phyloP scores from a whole-genome alignment of 75 land plant genomes.

The Selaginella tamariscina region DNA sequence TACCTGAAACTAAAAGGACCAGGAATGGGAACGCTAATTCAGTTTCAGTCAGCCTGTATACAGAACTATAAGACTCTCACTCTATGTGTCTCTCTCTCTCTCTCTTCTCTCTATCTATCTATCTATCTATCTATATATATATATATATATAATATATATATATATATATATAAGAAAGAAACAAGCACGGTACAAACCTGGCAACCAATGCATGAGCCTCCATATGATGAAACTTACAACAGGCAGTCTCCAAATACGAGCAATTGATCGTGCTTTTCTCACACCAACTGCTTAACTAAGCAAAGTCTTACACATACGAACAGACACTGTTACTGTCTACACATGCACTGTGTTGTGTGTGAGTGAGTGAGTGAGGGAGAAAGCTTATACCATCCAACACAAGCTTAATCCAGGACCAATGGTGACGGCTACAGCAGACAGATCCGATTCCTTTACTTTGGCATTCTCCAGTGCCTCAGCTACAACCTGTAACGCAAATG shows the following conservation, averaged over 20 bases:
- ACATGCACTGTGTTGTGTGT: background rate
- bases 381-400: constrained; percentile 26
- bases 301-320: background rate
- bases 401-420: constrained; percentile 98
- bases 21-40: constrained; percentile 80
- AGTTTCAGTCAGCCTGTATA: constrained; percentile 47
- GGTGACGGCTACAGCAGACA: constrained; percentile 93
- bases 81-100: background rate
- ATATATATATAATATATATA: background rate
- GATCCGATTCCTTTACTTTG: constrained; percentile 44
- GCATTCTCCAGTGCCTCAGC: constrained; percentile 66
- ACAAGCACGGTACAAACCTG: constrained; percentile 34
- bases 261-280: constrained; percentile 66
- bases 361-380: background rate
- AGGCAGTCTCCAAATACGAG: constrained; percentile 55
- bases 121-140: too few species aligned
- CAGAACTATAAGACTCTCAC: background rate
- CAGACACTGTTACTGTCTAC: background rate
- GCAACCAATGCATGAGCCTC: constrained; percentile 97
- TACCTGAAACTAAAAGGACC: constrained; percentile 92
- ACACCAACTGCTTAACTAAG: constrained; percentile 65
- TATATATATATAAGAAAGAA: constrained; percentile 8
- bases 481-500: constrained; percentile 46
- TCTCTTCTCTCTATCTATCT: too few species aligned
- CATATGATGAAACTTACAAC: constrained; percentile 93